Percentiles rank a stretch among this genome's conserved stretches.
These are phyloP conservation scores for Mortierella sp. DNA, from an alignment of 371 early-diverging fungal genomes.

Conservation along the genomic window DNA sequence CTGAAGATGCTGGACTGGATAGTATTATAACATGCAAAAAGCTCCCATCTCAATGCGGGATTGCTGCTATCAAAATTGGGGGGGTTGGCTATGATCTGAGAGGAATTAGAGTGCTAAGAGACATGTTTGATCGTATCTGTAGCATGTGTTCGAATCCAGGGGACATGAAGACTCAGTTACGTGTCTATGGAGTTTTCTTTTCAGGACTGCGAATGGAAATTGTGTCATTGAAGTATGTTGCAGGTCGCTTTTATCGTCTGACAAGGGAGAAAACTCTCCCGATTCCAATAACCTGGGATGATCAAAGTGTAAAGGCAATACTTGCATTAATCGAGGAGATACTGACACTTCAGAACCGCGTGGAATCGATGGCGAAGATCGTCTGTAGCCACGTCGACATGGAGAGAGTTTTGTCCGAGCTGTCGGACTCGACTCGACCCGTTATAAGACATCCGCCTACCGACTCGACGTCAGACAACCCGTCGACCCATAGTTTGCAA, in stretches of 20 bases:
- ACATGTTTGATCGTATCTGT: constrained; percentile 8
- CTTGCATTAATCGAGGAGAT: too few species aligned
- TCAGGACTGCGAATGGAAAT: constrained; percentile 4
- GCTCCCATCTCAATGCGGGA: background rate
- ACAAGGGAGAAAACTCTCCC: background rate
- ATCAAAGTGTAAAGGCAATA: too few species aligned
- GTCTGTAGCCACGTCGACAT: too few species aligned
- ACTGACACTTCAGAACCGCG: too few species aligned
- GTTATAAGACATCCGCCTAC: too few species aligned
- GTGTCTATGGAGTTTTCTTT: background rate
- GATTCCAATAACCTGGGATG: too few species aligned
- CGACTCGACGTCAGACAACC: too few species aligned
- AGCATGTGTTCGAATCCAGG: background rate
- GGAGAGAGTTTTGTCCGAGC: too few species aligned
- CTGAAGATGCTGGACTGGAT: background rate
- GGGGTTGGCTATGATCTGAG: background rate
- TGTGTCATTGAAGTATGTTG: background rate
- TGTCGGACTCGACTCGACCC: too few species aligned
- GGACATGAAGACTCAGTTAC: background rate
- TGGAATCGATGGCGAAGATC: too few species aligned
- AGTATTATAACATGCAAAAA: background rate
- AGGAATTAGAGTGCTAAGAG: background rate
- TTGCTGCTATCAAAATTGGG: background rate
- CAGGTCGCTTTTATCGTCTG: constrained; percentile 1
- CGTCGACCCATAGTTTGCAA: too few species aligned